Evolutionary conservation across 2,329 filamentous ascomycete species (phyloP), one percentile per base, ranked within the genome.

Genomic region (Endocalyx cinctus): DNA sequence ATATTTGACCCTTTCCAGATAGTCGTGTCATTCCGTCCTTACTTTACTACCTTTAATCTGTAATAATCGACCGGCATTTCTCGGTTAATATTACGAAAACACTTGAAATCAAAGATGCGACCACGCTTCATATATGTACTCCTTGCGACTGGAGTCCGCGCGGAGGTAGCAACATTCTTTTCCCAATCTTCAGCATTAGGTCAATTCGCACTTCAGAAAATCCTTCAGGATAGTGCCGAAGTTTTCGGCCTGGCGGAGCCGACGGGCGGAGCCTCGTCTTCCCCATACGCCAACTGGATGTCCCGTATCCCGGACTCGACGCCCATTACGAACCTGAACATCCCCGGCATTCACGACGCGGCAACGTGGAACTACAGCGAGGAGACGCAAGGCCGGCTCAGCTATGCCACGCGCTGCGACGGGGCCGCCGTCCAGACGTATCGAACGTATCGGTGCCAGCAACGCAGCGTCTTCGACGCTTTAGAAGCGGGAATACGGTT

Each of bases 341-440:
- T 73, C 25, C 70, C 70, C 3, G 70, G 70, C 2, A 63, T 60
- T 4, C 70, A 74, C 50, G 69, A 74, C 45, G 58, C 62, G 4
- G 61, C 64, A 3, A 72, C 69, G 0, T 73, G 70, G 69, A 72
- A 72, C 47, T 73, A 72, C 44, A 62, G 54, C 10, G 51, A 55
- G 16, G 50, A 52, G 1, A 69, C 64, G 0, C 66, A 69, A 42
- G 48, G 64, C 23, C 36, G 50, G 2, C 50, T 72, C 4, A 29
- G 49, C 4, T 55, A 55, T 16, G 53, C 69, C 20, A 67, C 65
- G 6, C 49, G 57, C 11, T 56, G 68, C 25, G 60, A 59, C 28
- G 55, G 60, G 16, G 49, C 55, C 13, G 38, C 43, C 4, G 47
- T 53, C 1, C 41, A 41, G 10, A 45, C 41, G 2, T 50, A 60